Percentiles rank a stretch among this genome's conserved stretches.
Evolutionary conservation across 75 land plant genomes (phyloP).

Genomic region (Ceratopteris richardii): DNA sequence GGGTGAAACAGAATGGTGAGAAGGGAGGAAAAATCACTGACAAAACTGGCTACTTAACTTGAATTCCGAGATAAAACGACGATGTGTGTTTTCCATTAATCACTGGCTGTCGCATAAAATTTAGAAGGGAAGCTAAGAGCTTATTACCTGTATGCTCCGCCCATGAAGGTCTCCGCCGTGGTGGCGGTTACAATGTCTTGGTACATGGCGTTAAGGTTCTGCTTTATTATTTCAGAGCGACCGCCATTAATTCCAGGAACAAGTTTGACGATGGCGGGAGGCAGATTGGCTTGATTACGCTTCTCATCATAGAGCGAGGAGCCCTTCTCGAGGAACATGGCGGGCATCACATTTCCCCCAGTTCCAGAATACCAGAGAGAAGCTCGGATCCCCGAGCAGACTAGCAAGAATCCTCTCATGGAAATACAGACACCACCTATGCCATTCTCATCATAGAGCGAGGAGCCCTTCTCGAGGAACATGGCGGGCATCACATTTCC

Average conservation of each 20-base stretch:
- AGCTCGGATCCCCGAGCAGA: background rate
- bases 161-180: background rate
- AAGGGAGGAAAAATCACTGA: too few relatives aligned
- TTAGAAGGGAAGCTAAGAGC: too few relatives aligned
- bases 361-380: too few relatives aligned
- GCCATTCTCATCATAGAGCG: background rate
- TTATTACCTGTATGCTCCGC: background rate
- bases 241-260: slow-evolving; percentile 14
- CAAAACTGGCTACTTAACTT: too few relatives aligned
- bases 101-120: too few relatives aligned
- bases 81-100: too few relatives aligned
- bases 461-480: slow-evolving; percentile 5
- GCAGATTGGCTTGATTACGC: slow-evolving; percentile 26
- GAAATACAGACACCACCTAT: too few relatives aligned
- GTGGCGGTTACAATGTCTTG: background rate
- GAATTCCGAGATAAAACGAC: too few relatives aligned
- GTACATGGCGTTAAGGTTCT: too few relatives aligned
- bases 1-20: too few relatives aligned
- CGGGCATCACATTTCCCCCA: background rate
- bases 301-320: slow-evolving; percentile 27
- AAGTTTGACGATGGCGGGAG: slow-evolving; percentile 22
- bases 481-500: slow-evolving; percentile 14
- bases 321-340: slow-evolving; percentile 4
- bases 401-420: background rate
- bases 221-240: background rate